These are phyloP conservation scores for Botrytis byssoidea DNA, from an alignment of 2,329 filamentous ascomycete genomes.

Conservation along the genomic window DNA sequence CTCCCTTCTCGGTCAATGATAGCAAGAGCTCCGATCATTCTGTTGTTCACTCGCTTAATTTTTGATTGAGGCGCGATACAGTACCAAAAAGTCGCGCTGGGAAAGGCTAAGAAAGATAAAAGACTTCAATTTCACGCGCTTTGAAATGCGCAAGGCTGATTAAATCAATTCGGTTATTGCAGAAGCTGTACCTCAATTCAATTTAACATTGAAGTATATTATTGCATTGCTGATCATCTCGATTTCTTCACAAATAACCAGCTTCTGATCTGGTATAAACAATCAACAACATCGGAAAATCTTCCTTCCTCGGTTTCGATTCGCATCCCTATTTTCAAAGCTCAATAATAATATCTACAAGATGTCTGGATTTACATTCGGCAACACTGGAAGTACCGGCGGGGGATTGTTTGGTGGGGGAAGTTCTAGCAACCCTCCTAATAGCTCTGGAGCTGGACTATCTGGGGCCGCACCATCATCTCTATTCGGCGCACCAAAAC, in stretches of 20 bases:
- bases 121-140: conserved; percentile 24
- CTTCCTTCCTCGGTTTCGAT: conserved; percentile 13
- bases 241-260: conserved; percentile 4
- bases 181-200: conserved; percentile 23
- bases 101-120: conserved; percentile 18
- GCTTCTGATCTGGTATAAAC: conserved; percentile 6
- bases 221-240: conserved; percentile 12
- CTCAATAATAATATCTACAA: conserved; percentile 24
- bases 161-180: conserved; percentile 19
- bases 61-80: conserved; percentile 21
- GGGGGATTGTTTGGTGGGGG: conserved; percentile 13
- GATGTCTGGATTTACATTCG: conserved; percentile 41
- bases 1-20: conserved; percentile 13
- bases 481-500: conserved; percentile 5
- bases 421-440: conserved; percentile 16
- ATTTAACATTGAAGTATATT: not conserved
- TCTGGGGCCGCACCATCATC: conserved; percentile 27
- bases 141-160: conserved; percentile 26
- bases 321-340: not conserved
- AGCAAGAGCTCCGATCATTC: conserved; percentile 11
- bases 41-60: conserved; percentile 21
- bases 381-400: conserved; percentile 27
- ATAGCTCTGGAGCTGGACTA: conserved; percentile 16
- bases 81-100: conserved; percentile 19
- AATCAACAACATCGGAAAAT: conserved; percentile 16